Evolutionary conservation across 1,139 yeast species (phyloP).

Genomic region (Blastobotrys illinoisensis): DNA sequence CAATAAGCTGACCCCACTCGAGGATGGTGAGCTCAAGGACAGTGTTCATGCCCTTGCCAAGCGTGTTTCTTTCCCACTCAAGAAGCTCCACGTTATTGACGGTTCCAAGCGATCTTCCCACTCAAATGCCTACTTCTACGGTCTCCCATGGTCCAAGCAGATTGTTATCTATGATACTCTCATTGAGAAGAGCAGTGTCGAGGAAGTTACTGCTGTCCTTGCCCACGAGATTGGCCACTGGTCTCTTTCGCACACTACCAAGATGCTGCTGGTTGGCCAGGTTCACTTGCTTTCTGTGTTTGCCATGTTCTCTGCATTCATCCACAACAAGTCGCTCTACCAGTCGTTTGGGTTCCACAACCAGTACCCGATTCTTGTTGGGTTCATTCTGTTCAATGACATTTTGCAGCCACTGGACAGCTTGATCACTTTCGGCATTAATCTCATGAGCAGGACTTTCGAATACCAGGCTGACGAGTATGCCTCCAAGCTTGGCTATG

Average conservation of each 20-base stretch:
- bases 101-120: constrained; percentile 95
- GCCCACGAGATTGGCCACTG: constrained; percentile 99
- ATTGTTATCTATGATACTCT: constrained; percentile 90
- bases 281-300: constrained; percentile 59
- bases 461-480: constrained; percentile 92
- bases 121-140: constrained; percentile 93
- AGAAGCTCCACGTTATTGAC: constrained; percentile 79
- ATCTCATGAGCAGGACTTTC: constrained; percentile 70
- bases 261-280: constrained; percentile 61
- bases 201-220: constrained; percentile 86
- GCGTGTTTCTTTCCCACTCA: constrained; percentile 75
- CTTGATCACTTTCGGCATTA: constrained; percentile 57
- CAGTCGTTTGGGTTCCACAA: constrained; percentile 67
- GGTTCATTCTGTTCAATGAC: constrained; percentile 60
- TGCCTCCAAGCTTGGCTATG: constrained; percentile 70
- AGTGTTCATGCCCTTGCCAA: constrained; percentile 77
- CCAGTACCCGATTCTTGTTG: constrained; percentile 68
- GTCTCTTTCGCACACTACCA: constrained; percentile 80
- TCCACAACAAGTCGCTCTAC: constrained; percentile 72
- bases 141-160: constrained; percentile 94
- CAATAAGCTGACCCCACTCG: constrained; percentile 84
- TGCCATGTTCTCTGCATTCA: constrained; percentile 69
- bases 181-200: constrained; percentile 67
- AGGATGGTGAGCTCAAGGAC: constrained; percentile 80
- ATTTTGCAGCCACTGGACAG: constrained; percentile 74